phyloP scores from a whole-genome alignment of 129 eudicot genomes.

The Ambrosia artemisiifolia region DNA sequence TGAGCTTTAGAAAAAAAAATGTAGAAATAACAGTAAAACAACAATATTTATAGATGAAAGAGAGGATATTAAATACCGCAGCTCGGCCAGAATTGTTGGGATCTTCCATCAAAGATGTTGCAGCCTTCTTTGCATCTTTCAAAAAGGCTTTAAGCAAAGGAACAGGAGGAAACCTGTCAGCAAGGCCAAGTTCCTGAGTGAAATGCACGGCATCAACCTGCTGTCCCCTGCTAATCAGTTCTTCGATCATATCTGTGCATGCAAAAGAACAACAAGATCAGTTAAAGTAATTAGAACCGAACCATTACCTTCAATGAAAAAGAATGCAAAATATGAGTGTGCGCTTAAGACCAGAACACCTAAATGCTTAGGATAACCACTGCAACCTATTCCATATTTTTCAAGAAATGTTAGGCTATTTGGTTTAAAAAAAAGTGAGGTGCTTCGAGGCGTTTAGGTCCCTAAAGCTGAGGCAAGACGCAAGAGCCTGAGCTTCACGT shows the following conservation, averaged over 20 bases:
- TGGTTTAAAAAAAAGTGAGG: too few species aligned
- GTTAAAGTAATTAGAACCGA: background rate
- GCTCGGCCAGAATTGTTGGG: slow-evolving; percentile 78
- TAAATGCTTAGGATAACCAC: too few species aligned
- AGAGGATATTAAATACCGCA: slow-evolving; percentile 42
- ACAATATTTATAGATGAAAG: background rate
- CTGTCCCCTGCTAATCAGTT: slow-evolving; percentile 91
- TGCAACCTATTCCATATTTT: too few species aligned
- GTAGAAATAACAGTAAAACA: too few species aligned
- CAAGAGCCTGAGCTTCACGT: too few species aligned
- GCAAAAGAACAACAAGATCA: background rate
- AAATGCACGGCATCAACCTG: slow-evolving; percentile 99
- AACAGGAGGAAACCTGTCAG: slow-evolving; percentile 82
- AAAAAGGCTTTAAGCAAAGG: slow-evolving; percentile 85
- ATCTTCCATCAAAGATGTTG: slow-evolving; percentile 76
- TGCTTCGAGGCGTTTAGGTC: too few species aligned
- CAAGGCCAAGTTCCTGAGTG: slow-evolving; percentile 87
- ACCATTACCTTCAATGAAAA: too few species aligned
- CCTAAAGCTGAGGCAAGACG: too few species aligned
- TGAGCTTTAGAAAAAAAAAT: too few species aligned
- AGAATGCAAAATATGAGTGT: too few species aligned
- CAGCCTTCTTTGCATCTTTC: slow-evolving; percentile 89
- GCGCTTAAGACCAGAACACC: too few species aligned
- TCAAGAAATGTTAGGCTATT: too few species aligned
- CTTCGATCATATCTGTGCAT: slow-evolving; percentile 89